These are phyloP conservation scores for Cryptomeria japonica DNA, from an alignment of 75 land plant species.

Conservation along the genomic window DNA sequence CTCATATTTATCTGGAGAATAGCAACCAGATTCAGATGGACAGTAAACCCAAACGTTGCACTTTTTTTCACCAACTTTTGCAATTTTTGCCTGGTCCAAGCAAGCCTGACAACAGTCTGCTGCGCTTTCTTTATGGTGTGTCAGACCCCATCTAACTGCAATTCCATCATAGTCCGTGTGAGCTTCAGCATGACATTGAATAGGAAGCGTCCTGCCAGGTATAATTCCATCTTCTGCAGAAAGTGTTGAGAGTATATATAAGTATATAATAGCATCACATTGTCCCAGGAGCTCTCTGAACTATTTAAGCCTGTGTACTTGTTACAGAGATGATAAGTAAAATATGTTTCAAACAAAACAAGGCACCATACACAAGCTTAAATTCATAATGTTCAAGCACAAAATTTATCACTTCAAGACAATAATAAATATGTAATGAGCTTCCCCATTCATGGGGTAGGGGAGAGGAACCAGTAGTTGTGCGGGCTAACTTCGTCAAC, in stretches of 20 bases:
- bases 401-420: not conserved
- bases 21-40: constrained; percentile 82
- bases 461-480: too few relatives aligned
- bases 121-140: constrained; percentile 90
- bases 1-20: constrained; percentile 89
- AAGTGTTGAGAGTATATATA: not conserved
- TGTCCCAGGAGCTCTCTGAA: not conserved
- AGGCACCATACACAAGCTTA: not conserved
- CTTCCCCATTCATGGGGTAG: not conserved
- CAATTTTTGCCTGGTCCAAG: constrained; percentile 79
- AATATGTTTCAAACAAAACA: not conserved
- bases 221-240: constrained; percentile 67
- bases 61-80: constrained; percentile 71
- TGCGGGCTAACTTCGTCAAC: too few relatives aligned
- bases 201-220: constrained; percentile 77
- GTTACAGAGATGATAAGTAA: constrained; percentile 4
- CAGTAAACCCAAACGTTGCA: constrained; percentile 98
- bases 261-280: not conserved
- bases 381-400: not conserved
- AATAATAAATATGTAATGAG: not conserved
- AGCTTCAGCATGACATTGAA: constrained; percentile 75
- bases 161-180: constrained; percentile 89
- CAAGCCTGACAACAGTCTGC: constrained; percentile 97
- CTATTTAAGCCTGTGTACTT: not conserved
- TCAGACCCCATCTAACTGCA: constrained; percentile 95